Percentiles rank a stretch among this genome's conserved stretches.
phyloP scores from a whole-genome alignment of 1,139 yeast genomes.

The Yamadazyma blattariae region DNA sequence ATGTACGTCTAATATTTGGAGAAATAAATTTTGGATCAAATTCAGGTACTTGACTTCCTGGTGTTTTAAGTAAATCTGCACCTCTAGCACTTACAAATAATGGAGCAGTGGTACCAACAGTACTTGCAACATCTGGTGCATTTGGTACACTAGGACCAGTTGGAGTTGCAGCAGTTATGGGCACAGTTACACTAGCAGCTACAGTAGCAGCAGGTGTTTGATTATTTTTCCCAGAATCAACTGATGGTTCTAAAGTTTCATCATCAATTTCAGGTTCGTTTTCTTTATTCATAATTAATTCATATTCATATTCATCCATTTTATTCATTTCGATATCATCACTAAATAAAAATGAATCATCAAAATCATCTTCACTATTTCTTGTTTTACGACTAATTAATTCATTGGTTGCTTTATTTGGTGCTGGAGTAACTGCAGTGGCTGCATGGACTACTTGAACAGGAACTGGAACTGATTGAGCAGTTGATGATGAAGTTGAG shows the following conservation, averaged over 20 bases:
- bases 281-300: conserved; percentile 18
- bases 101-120: no score
- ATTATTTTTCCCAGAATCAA: no score
- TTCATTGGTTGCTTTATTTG: conserved; percentile 3
- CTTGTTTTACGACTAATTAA: conserved; percentile 9
- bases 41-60: conserved; percentile 35
- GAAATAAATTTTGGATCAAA: conserved; percentile 51
- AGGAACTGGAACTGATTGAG: neutral
- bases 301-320: conserved; percentile 28
- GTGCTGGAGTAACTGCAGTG: conserved; percentile 4
- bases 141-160: neutral
- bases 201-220: no score
- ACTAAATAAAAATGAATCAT: conserved; percentile 65
- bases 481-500: neutral
- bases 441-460: no score
- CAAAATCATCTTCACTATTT: conserved; percentile 34
- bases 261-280: conserved; percentile 1
- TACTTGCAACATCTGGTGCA: neutral
- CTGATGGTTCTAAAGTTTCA: neutral
- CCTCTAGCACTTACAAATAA: conserved; percentile 63
- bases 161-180: neutral
- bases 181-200: no score
- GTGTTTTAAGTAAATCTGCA: conserved; percentile 51
- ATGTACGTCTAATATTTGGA: conserved; percentile 49
- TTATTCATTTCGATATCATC: conserved; percentile 48